Evolutionary conservation across 2,329 filamentous ascomycete genomes (phyloP).

Genomic region (Drechslerella dactyloides): DNA sequence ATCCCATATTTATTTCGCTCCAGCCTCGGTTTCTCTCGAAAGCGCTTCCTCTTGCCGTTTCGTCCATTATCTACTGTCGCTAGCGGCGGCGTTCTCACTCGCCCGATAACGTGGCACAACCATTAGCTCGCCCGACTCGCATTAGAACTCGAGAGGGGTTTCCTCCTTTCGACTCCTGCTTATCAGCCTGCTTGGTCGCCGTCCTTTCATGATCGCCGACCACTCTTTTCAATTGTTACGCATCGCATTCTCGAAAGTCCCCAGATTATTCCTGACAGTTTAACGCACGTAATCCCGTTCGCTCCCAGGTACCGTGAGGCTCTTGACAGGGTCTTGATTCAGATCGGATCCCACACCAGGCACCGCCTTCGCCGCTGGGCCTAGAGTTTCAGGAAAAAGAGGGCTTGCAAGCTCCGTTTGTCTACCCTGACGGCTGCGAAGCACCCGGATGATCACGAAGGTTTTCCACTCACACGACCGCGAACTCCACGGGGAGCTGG

Average conservation of each 20-base stretch:
- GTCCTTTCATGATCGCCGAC: constrained; percentile 51
- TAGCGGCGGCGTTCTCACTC: constrained; percentile 47
- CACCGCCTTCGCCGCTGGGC: constrained; percentile 27
- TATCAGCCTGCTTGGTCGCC: constrained; percentile 51
- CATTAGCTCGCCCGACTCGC: constrained; percentile 42
- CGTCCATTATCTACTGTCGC: constrained; percentile 31
- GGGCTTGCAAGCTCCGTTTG: constrained; percentile 26
- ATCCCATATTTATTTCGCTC: constrained; percentile 46
- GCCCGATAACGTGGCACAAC: constrained; percentile 51
- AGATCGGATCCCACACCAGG: constrained; percentile 42
- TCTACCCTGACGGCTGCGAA: constrained; percentile 40
- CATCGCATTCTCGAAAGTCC: constrained; percentile 48
- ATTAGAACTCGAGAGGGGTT: constrained; percentile 48
- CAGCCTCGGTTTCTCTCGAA: constrained; percentile 25
- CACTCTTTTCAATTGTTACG: constrained; percentile 51
- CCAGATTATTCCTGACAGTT: constrained; percentile 44
- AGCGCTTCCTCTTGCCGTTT: constrained; percentile 21
- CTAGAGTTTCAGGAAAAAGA: constrained; percentile 41
- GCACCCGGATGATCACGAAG: constrained; percentile 29
- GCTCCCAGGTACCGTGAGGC: constrained; percentile 49
- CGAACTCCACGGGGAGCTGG: constrained; percentile 25
- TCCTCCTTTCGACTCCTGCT: constrained; percentile 47
- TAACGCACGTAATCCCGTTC: constrained; percentile 50
- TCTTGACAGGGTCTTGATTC: constrained; percentile 50
- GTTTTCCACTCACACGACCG: constrained; percentile 15